Evolutionary conservation across 108 stramenopile genomes (phyloP), one percentile per base, ranked within the genome.

Genomic region (Skeletonema menzelii): DNA sequence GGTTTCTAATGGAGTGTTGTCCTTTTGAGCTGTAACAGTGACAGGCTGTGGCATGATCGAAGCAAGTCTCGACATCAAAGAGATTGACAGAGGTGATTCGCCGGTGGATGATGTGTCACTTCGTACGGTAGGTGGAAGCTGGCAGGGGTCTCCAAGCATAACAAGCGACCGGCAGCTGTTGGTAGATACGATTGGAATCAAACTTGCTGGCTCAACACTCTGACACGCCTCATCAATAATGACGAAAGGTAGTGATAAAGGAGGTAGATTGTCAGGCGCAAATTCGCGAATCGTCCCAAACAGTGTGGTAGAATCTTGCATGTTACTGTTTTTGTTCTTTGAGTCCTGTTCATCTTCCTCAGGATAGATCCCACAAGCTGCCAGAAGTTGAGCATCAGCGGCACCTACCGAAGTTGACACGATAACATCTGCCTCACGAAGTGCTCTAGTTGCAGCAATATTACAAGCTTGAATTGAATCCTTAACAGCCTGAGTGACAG

Each of bases 381-480:
- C 95, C 47, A 94, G 63, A 8, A 99, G 85, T 32, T 97, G 91
- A 11, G 95, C 80, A 77, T 99, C 99, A 5, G 95, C 96, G 11
- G 99, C 97, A 26, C 98, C 98, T 7, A 95, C 94, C 32, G 95
- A 98, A 6, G 98, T 99, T 26, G 88, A 81, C 27, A 98, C 98
- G 63, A 99, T 96, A 14, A 99, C 92, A 75, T 99, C 98, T 10
- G 97, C 97, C 11, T 95, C 95, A 34, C 96, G 87, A 30, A 99
- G 70, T n/a, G 97, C 92, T 62, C 81, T 86, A 8, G 88, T 84
- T 2, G 91, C 91, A 35, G 92, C 92, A 22, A 88, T 80, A 67
- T 93, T 91, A 72, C 90, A 87, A 20, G 90, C 88, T 63, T 82
- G 65, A 67, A 91, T 91, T 15, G 92, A 88, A 6, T 71, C 83